Evolutionary conservation across 306 rosid species (phyloP).

Genomic region (Begonia masoniana): DNA sequence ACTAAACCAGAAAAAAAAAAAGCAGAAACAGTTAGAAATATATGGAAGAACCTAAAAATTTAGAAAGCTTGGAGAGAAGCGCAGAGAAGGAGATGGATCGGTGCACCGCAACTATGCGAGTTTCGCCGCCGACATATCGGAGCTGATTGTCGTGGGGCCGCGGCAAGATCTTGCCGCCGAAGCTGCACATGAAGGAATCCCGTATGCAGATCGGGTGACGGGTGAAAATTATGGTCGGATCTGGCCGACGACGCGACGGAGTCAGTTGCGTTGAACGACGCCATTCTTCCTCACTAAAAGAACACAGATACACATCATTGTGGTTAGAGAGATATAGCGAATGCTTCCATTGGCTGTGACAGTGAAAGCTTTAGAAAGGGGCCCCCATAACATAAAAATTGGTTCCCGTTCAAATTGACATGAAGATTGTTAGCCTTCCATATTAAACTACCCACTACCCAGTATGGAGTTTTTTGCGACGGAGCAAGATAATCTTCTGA

Average conservation of each 20-base stretch:
- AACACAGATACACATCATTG: too few relatives aligned
- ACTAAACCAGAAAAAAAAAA: not conserved
- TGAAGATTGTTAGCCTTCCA: too few relatives aligned
- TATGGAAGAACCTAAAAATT: slow-evolving; percentile 45
- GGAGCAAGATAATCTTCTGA: too few relatives aligned
- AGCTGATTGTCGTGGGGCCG: slow-evolving; percentile 90
- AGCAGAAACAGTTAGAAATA: not conserved
- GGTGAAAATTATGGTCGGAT: slow-evolving; percentile 27
- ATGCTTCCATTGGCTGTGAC: too few relatives aligned
- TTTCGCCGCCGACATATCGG: slow-evolving; percentile 91
- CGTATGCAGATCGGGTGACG: slow-evolving; percentile 17
- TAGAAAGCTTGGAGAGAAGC: slow-evolving; percentile 61
- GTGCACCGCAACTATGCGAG: slow-evolving; percentile 68
- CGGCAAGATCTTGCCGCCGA: slow-evolving; percentile 79
- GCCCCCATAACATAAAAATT: too few relatives aligned
- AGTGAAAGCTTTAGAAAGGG: too few relatives aligned
- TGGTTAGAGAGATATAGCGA: too few relatives aligned
- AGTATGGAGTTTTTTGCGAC: too few relatives aligned
- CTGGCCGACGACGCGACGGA: slow-evolving; percentile 73
- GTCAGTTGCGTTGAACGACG: slow-evolving; percentile 40
- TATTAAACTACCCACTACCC: too few relatives aligned
- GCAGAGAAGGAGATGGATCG: slow-evolving; percentile 56
- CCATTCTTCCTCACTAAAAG: slow-evolving; percentile 17
- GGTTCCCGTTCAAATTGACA: too few relatives aligned
- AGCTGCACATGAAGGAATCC: slow-evolving; percentile 92